Base-by-base conservation (phyloP, 2,329 filamentous ascomycete genomes). In the Calycina marina region DNA sequence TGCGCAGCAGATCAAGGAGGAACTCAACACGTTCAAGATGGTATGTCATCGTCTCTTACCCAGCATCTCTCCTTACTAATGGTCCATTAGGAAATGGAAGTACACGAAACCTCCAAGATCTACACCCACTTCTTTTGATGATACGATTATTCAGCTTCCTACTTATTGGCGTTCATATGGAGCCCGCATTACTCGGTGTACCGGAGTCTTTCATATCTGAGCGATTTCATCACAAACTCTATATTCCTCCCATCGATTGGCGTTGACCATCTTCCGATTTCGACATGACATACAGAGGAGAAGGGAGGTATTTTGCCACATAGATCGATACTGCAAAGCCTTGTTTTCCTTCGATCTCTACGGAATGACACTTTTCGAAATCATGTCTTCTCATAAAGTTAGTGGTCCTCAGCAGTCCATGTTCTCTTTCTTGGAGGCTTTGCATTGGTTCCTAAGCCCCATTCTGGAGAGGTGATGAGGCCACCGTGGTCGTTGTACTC, bases 1-100 rank as follows among this genome's bases (percentile, higher is more conserved):
- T 41, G 90, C 90, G 28, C 90, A 98, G 60, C 90, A 98, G 57
- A 98, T 98, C 61, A 96, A 96, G 61, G 90, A 98, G 61, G 90
- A 98, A 62, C 72, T 98, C 47, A 98, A 98, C 61, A 92, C 77
- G 47, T 98, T 98, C 68, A 98, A 98, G 59, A 98, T 98, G 90
- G 84, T 90, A 63, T 40, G 76, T 59, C 20, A 22, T 28, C 47
- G 41, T 15, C 12, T n/a, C n/a, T n/a, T n/a, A n/a, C n/a, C n/a
- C n/a, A n/a, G n/a, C n/a, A n/a, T n/a, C n/a, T n/a, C n/a, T n/a
- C n/a, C n/a, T n/a, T 22, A 3, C 20, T 22, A 22, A 22, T 27
- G 1, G n/a, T 25, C 9, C 13, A 33, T 24, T 40, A 96, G 90
- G 90, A 98, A 64, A 98, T 98, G 90, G 90, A 96, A 65, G 90